phyloP scores from a whole-genome alignment of 768 basidiomycete species.

The Paxillus ammoniavirescens region DNA sequence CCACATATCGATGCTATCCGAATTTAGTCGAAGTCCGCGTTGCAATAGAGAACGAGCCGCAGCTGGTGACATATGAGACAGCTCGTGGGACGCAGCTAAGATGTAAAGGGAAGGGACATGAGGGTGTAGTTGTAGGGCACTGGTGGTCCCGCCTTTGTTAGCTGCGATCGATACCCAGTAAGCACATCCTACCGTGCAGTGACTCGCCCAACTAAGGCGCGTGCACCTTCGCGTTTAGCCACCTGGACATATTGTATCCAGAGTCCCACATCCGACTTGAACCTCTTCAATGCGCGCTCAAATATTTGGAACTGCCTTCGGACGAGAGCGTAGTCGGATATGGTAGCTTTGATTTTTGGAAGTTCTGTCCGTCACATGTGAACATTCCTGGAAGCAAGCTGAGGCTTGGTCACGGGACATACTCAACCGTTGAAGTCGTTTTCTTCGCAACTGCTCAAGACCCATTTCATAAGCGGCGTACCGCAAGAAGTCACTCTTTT shows the following conservation, averaged over 20 bases:
- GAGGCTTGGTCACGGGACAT: conserved; percentile 21
- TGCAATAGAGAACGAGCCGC: conserved; percentile 82
- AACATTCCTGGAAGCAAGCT: background rate
- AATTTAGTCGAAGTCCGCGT: conserved; percentile 79
- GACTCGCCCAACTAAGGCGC: conserved; percentile 76
- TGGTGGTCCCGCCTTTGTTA: conserved; percentile 28
- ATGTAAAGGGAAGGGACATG: conserved; percentile 76
- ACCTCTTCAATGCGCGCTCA: conserved; percentile 84
- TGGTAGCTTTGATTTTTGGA: conserved; percentile 44
- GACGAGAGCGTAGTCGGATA: conserved; percentile 84
- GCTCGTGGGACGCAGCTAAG: conserved; percentile 80
- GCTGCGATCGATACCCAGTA: background rate
- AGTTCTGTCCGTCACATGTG: conserved; percentile 25
- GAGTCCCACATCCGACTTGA: conserved; percentile 82
- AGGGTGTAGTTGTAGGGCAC: conserved; percentile 87
- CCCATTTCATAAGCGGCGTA: conserved; percentile 93
- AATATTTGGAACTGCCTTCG: conserved; percentile 87
- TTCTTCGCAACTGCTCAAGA: conserved; percentile 76
- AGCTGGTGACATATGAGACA: conserved; percentile 69
- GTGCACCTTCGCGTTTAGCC: conserved; percentile 77
- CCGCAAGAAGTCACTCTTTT: conserved; percentile 85
- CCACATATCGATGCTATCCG: conserved; percentile 77
- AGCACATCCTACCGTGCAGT: conserved; percentile 60
- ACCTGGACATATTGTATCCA: conserved; percentile 90
- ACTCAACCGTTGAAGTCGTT: conserved; percentile 74